Evolutionary conservation across 805 yeast genomes (phyloP).

Genomic region (Candida boidinii): DNA sequence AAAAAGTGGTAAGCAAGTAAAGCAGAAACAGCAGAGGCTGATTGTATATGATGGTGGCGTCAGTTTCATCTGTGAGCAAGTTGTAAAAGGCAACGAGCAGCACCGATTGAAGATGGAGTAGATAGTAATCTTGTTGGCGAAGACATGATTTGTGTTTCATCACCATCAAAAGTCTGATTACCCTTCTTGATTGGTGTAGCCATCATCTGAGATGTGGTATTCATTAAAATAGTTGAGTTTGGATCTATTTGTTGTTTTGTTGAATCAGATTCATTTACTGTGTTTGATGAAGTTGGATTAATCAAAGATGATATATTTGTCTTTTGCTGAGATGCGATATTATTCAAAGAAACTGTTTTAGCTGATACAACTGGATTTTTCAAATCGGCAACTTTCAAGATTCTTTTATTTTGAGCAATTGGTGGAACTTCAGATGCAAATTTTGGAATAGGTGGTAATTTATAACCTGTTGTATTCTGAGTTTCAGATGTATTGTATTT

Average conservation of each 20-base stretch:
- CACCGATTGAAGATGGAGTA: slow-evolving; percentile 40
- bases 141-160: slow-evolving; percentile 21
- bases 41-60: no score
- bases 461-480: slow-evolving; percentile 4
- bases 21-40: no score
- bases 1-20: no score
- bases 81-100: slow-evolving; percentile 35
- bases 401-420: no score
- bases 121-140: slow-evolving; percentile 32
- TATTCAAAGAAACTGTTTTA: no score
- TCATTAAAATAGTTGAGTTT: no score
- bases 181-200: slow-evolving; percentile 1
- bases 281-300: no score
- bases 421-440: slow-evolving; percentile 7
- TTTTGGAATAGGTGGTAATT: slow-evolving; percentile 22
- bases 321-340: neutral
- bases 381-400: no score
- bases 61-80: slow-evolving; percentile 27
- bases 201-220: slow-evolving; percentile 3
- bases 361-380: no score
- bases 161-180: slow-evolving; percentile 1
- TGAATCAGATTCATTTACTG: slow-evolving; percentile 8
- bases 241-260: slow-evolving; percentile 11
- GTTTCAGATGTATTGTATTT: slow-evolving; percentile 1
- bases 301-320: no score